Conservation (phyloP, 306 rosid genomes). For the Cucumis hystrix region DNA sequence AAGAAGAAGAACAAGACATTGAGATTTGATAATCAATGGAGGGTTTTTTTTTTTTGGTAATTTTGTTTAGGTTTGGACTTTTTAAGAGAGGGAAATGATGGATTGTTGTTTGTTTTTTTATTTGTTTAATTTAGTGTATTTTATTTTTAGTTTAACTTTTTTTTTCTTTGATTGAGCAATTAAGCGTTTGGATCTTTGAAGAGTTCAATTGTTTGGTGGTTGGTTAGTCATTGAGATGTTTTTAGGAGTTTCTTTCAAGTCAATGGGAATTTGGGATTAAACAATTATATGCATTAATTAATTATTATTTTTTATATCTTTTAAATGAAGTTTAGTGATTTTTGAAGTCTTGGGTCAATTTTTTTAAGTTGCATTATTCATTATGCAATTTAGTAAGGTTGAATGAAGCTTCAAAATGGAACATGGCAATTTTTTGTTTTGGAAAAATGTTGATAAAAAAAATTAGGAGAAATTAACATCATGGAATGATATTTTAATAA, state of each 20-base stretch:
- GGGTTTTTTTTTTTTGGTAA: background rate
- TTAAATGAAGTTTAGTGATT: background rate
- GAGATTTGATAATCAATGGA: too few species aligned
- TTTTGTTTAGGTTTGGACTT: background rate
- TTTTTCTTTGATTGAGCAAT: background rate
- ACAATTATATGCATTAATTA: background rate
- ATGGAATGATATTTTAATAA: too few species aligned
- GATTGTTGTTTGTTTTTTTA: background rate
- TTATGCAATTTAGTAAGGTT: background rate
- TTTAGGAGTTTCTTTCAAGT: background rate
- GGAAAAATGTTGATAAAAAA: background rate
- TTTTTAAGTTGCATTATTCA: background rate
- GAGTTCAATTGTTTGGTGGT: background rate
- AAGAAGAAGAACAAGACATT: too few species aligned
- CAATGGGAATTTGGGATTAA: background rate
- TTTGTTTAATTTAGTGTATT: background rate
- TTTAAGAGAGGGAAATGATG: background rate
- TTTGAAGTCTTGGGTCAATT: background rate
- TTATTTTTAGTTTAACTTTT: background rate
- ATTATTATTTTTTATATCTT: too few species aligned
- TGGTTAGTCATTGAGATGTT: background rate
- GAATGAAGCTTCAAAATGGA: background rate
- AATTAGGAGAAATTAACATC: too few species aligned
- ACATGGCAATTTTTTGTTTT: background rate
- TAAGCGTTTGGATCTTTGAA: background rate